These are phyloP conservation scores for Microdochium paspali DNA, from an alignment of 2,329 filamentous ascomycete genomes.

Conservation along the genomic window DNA sequence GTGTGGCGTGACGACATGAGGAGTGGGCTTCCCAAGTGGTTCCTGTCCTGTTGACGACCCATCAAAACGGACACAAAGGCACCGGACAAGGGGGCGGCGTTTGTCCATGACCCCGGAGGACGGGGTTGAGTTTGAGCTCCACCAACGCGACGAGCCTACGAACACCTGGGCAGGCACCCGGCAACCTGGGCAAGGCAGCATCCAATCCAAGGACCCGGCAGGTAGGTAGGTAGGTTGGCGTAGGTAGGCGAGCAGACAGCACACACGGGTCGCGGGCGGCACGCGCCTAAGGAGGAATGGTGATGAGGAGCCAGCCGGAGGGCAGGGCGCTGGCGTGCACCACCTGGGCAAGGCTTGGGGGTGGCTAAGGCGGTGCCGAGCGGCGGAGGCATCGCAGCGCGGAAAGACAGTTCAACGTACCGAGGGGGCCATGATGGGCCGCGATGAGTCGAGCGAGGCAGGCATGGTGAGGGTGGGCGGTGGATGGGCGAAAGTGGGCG, in stretches of 20 bases:
- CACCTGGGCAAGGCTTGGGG: background rate
- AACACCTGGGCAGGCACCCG: too few relatives aligned
- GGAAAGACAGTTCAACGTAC: constrained; percentile 32
- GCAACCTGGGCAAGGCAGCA: too few relatives aligned
- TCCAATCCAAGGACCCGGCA: background rate
- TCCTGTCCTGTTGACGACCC: background rate
- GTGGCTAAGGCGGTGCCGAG: constrained; percentile 2
- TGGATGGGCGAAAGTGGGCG: background rate
- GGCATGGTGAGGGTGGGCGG: constrained; percentile 31
- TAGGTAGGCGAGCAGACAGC: too few relatives aligned
- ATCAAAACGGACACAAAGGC: background rate
- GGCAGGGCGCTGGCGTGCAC: background rate
- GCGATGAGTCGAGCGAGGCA: constrained; percentile 48
- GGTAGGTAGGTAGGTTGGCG: too few relatives aligned
- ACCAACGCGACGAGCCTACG: background rate
- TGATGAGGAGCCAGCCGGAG: background rate
- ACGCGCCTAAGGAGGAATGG: background rate
- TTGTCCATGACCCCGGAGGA: background rate
- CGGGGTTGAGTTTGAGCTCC: too few relatives aligned
- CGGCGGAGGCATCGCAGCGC: constrained; percentile 2
- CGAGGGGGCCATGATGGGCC: constrained; percentile 54
- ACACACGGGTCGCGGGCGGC: too few relatives aligned
- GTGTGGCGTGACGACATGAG: background rate
- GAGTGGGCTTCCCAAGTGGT: background rate
- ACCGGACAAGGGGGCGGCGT: background rate